Evolutionary conservation across 2,329 filamentous ascomycete genomes (phyloP).

Genomic region (Aspergillus sp.): DNA sequence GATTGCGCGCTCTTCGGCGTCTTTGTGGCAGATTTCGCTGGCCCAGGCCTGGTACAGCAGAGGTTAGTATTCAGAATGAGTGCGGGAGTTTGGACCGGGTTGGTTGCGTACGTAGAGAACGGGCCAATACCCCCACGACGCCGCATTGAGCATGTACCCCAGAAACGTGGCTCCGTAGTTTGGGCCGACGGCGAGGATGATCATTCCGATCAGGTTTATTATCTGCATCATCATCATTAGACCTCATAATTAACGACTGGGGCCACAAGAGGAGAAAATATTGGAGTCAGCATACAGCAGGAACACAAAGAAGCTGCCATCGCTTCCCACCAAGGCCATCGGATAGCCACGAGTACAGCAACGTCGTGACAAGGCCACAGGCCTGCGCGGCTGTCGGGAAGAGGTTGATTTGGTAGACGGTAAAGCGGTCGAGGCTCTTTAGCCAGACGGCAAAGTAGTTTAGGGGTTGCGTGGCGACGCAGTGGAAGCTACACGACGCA

Average conservation of each 20-base stretch:
- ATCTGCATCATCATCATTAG: background rate
- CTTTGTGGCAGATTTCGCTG: background rate
- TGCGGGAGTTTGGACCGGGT: too few species aligned
- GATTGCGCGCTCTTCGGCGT: background rate
- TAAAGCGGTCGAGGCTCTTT: background rate
- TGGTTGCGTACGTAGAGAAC: background rate
- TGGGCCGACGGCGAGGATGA: background rate
- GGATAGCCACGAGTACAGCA: background rate
- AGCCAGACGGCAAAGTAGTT: conserved; percentile 3
- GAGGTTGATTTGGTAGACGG: conserved; percentile 3
- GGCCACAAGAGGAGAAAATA: too few species aligned
- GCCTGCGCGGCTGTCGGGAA: background rate
- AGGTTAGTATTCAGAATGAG: background rate
- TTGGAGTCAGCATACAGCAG: background rate
- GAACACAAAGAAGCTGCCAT: background rate
- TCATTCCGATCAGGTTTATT: background rate
- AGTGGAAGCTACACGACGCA: background rate
- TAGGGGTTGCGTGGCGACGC: background rate
- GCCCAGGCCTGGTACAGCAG: background rate
- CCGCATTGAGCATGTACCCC: conserved; percentile 1
- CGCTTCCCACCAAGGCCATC: background rate
- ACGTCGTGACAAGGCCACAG: background rate
- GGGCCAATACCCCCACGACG: background rate
- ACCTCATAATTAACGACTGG: too few species aligned
- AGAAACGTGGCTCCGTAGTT: background rate